Conservation (phyloP, 768 basidiomycete genomes). For the Roridomyces roridus region DNA sequence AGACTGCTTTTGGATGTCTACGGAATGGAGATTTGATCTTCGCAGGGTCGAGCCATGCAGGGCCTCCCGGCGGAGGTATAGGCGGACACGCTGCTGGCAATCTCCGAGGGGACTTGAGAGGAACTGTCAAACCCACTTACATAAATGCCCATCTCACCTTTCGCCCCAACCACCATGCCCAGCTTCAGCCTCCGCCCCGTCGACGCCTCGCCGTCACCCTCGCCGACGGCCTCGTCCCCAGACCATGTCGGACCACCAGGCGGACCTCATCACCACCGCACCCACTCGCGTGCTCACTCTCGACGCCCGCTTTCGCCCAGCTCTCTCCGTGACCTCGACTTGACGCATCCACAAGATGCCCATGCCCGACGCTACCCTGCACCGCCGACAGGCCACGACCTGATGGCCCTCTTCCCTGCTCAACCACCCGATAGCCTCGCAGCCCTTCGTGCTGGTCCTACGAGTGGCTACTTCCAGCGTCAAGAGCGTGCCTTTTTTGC, state of each 20-base stretch:
- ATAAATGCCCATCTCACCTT: background rate
- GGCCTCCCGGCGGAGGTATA: too few relatives aligned
- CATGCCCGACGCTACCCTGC: slow-evolving; percentile 68
- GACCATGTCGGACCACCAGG: slow-evolving; percentile 42
- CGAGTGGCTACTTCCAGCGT: slow-evolving; percentile 73
- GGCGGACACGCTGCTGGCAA: too few relatives aligned
- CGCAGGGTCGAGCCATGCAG: too few relatives aligned
- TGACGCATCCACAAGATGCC: slow-evolving; percentile 53
- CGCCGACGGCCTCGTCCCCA: slow-evolving; percentile 56
- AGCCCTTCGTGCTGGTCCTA: slow-evolving; percentile 66
- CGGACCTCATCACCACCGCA: slow-evolving; percentile 38
- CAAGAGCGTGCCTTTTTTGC: slow-evolving; percentile 86
- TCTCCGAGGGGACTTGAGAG: too few relatives aligned
- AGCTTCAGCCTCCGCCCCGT: slow-evolving; percentile 66
- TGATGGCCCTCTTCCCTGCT: slow-evolving; percentile 86
- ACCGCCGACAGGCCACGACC: slow-evolving; percentile 81
- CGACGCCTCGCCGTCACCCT: slow-evolving; percentile 54
- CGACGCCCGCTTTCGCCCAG: slow-evolving; percentile 70
- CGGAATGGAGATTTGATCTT: too few relatives aligned
- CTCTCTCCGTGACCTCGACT: slow-evolving; percentile 71
- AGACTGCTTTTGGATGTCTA: too few relatives aligned
- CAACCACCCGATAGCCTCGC: slow-evolving; percentile 62
- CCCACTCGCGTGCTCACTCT: slow-evolving; percentile 38
- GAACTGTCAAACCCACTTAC: too few relatives aligned
- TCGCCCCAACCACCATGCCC: slow-evolving; percentile 23